Evolutionary conservation across 23 red algal genomes (phyloP), one percentile per base, ranked within the genome.

Genomic region (Rhodosorus marinus): DNA sequence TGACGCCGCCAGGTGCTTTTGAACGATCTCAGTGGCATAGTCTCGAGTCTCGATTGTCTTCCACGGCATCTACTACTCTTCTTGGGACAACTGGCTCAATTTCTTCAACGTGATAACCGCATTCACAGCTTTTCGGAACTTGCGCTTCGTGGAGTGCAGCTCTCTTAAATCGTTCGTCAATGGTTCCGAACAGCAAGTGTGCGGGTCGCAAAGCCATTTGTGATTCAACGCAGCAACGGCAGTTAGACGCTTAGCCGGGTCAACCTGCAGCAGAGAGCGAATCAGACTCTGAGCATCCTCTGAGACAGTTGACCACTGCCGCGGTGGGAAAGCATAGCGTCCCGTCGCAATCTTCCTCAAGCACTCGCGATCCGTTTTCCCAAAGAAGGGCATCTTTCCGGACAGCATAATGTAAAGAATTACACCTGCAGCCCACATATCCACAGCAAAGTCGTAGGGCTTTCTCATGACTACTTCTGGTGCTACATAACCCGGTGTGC

Each of bases 301-400:
- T 49, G 73, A 81, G 15, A 94, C 74, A 19, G 51, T 51, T 14
- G 61, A 55, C 87, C 87, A 94, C 25, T 94, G 73, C 31, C 42
- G 65, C 2, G 41, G 26, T 9, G 74, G 87, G 51, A 94, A 76
- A 5, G 47, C 63, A 43, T 74, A 94, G 22, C 73, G 60, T 9
- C 76, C 75, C 14, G 40, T 54, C 5, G 76, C 69, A 33, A 75
- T 82, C 35, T 75, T 70, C 33, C 52, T 55, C 20, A 94, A 63
- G 45, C 75, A 82, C n/a, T 81, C 87, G 30, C 61, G 32, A 33
- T 94, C 87, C 62, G 71, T 65, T 29, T 59, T 51, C 17, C 87
- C 87, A 57, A 81, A 94, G 71, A 94, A 94, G 2, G 87, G 87
- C 87, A 94, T 94, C 52, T 83, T 94, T 24, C 87, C 87, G 15